Evolutionary conservation across 169 alveolate genomes (phyloP), one percentile per base, ranked within the genome.

Genomic region (Cryptosporidium felis): DNA sequence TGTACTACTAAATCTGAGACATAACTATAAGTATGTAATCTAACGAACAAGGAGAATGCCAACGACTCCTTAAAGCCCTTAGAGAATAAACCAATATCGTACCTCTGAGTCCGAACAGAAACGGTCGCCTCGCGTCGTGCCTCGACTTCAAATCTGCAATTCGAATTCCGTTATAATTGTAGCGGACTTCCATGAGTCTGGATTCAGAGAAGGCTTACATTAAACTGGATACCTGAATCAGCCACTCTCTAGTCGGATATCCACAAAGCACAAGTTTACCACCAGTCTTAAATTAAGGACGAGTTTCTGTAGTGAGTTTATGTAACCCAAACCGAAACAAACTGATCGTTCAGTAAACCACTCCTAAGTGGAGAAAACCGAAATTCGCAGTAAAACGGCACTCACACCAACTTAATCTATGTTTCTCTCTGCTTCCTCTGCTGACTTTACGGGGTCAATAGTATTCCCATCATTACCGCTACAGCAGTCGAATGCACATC

Each of bases 11-110:
- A 28, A 56, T 56, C 44, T 10, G 45, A 30, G 63, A 32, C 41
- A 28, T 56, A 38, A 56, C 63, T 56, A 56, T 56, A 56, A 56
- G 32, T 28, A 16, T 56, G 34, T 41, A 56, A 56, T 56, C 42
- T 56, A 23, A 16, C 63, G 32, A 42, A n/a, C 10, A 10, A 42
- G 45, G 14, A 56, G 63, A 56, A 56, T 56, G 14, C 63, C 32
- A 5, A 56, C 63, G 18, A 56, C 63, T 56, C 63, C 63, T 30
- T 23, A 38, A 56, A 56, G n/a, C 63, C 8, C 32, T 38, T 56
- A 56, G 62, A 5, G 9, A 56, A 16, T 2, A 51, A 56, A 14
- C 63, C 32, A 26, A 26, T 53, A 4, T 38, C 0, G 14, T 26
- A 56, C 32, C 62, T 47, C 28, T 42, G 32, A 28, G 44, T 28